phyloP scores from a whole-genome alignment of 768 basidiomycete species.

The Serendipita indica region DNA sequence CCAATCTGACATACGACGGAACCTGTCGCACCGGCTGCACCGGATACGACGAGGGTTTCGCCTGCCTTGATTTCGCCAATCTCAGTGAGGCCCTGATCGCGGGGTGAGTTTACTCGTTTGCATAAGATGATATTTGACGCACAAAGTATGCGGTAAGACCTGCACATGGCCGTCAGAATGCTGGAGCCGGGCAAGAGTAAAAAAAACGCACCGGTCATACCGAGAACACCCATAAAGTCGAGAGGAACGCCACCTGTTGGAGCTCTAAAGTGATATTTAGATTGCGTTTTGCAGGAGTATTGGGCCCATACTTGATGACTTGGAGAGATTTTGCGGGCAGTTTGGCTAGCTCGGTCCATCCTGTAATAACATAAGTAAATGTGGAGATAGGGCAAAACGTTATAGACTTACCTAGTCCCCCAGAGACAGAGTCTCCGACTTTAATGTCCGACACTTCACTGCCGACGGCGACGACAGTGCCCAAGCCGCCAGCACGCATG shows the following conservation, averaged over 20 bases:
- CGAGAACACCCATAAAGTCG: constrained; percentile 77
- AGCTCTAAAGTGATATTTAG: constrained; percentile 25
- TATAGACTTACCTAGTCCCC: constrained; percentile 37
- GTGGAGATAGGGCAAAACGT: background rate
- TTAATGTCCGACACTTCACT: constrained; percentile 40
- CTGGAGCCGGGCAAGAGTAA: background rate
- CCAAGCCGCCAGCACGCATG: constrained; percentile 61
- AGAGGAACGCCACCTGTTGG: constrained; percentile 45
- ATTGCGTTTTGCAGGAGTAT: background rate
- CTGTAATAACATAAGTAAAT: constrained; percentile 23
- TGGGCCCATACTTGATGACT: constrained; percentile 41
- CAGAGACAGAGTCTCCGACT: constrained; percentile 56
- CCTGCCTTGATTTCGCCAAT: constrained; percentile 68
- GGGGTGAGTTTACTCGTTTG: background rate
- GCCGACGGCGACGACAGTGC: constrained; percentile 37
- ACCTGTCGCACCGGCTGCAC: constrained; percentile 87
- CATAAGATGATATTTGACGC: constrained; percentile 16
- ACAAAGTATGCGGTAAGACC: constrained; percentile 88
- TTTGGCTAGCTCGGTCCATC: constrained; percentile 66
- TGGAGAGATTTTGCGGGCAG: constrained; percentile 36
- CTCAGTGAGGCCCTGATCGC: constrained; percentile 60
- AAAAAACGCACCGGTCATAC: constrained; percentile 44
- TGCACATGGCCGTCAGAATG: constrained; percentile 20
- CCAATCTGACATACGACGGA: constrained; percentile 71
- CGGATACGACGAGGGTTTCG: constrained; percentile 74